Conservation (phyloP, 2,329 filamentous ascomycete genomes). For the Thelonectria discophora region DNA sequence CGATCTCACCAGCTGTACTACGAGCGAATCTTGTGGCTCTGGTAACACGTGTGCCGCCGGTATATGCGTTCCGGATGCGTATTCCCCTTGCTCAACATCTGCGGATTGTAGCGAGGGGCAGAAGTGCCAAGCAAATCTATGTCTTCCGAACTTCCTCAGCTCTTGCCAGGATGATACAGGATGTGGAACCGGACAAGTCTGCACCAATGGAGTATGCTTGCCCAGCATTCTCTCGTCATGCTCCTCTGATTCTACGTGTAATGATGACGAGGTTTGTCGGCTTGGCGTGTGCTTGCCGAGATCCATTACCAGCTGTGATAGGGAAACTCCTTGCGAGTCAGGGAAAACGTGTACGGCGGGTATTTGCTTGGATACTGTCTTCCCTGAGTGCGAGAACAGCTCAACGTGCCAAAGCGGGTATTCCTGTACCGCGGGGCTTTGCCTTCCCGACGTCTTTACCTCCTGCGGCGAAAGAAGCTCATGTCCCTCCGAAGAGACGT, state of each 20-base stretch:
- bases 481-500: neutral
- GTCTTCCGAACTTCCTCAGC: conserved; percentile 7
- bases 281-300: conserved; percentile 9
- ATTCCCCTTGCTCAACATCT: neutral
- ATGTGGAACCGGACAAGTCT: conserved; percentile 8
- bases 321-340: neutral
- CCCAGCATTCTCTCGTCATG: neutral
- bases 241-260: conserved; percentile 3
- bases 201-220: conserved; percentile 10
- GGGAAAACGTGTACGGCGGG: conserved; percentile 3
- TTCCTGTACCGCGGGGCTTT: neutral
- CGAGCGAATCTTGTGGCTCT: neutral
- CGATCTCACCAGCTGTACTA: conserved; percentile 6
- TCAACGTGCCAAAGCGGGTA: neutral
- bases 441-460: neutral
- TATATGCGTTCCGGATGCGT: conserved; percentile 12
- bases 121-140: conserved; percentile 12
- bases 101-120: conserved; percentile 11
- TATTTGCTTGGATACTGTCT: conserved; percentile 4
- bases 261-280: conserved; percentile 2
- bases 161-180: neutral
- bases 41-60: conserved; percentile 15
- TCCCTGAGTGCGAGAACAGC: neutral
- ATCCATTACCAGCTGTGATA: neutral
- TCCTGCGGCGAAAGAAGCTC: conserved; percentile 3